These are phyloP conservation scores for Persicaria tinctoria DNA, from an alignment of 148 eudicot genomes.

Conservation along the genomic window DNA sequence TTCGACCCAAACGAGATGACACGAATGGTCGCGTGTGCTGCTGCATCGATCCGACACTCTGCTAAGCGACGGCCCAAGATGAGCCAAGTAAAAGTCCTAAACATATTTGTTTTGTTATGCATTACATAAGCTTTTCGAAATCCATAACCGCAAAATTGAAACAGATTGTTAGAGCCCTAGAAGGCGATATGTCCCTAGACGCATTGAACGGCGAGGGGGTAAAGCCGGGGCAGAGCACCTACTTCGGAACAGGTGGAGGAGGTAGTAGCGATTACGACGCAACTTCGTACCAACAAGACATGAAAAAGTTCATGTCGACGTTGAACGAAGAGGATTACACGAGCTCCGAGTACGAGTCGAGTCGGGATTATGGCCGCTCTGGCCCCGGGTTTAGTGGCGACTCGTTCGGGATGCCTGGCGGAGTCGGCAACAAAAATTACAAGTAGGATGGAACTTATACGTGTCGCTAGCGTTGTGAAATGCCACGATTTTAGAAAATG, in stretches of 20 bases:
- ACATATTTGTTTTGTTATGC: neutral
- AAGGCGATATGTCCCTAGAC: conserved; percentile 10
- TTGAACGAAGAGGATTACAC: conserved; percentile 6
- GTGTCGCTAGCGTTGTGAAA: too few species aligned
- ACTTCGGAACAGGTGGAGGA: neutral
- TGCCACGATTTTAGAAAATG: neutral
- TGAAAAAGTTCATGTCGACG: conserved; percentile 8
- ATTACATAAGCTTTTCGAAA: neutral
- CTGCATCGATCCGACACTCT: conserved; percentile 59
- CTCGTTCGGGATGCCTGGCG: neutral
- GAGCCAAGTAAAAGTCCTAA: conserved; percentile 51
- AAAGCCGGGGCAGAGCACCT: conserved; percentile 4
- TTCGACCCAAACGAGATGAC: conserved; percentile 58
- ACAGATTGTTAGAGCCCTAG: conserved; percentile 14
- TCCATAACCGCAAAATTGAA: neutral
- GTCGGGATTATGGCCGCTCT: neutral
- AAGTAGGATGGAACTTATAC: neutral
- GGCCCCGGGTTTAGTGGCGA: neutral
- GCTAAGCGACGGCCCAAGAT: conserved; percentile 73
- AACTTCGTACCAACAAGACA: conserved; percentile 1
- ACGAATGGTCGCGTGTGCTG: conserved; percentile 64
- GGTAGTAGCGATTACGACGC: neutral
- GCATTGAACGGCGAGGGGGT: conserved; percentile 8
- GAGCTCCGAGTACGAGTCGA: neutral
- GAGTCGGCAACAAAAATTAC: neutral